Conservation (phyloP, 345 rosid genomes). For the Salix udensis region DNA sequence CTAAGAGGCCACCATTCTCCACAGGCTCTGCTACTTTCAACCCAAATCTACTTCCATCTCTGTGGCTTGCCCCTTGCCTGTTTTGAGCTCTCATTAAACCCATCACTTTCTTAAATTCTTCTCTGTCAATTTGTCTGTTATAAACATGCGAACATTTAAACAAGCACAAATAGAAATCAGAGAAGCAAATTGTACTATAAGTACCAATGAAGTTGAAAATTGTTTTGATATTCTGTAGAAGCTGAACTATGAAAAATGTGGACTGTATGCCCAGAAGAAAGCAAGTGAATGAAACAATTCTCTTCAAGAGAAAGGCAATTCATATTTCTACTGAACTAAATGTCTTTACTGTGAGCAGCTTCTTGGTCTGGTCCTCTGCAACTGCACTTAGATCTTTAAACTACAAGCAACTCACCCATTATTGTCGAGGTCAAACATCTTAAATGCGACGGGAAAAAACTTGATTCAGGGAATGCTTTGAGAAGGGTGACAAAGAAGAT, state of each 20-base stretch:
- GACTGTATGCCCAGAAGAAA: not conserved
- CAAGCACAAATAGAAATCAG: not conserved
- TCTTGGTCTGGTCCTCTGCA: no score
- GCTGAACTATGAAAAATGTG: not conserved
- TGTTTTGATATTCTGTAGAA: not conserved
- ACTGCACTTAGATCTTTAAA: not conserved
- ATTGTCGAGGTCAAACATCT: slow-evolving; percentile 29
- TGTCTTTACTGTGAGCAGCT: no score
- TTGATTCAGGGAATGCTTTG: slow-evolving; percentile 32
- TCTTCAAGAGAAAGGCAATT: no score
- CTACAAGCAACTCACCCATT: slow-evolving; percentile 15
- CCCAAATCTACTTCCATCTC: slow-evolving; percentile 19
- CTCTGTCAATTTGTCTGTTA: slow-evolving; percentile 23
- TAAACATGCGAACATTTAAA: not conserved
- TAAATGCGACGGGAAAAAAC: slow-evolving; percentile 28
- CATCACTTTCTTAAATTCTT: slow-evolving; percentile 29
- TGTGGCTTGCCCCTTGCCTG: slow-evolving; percentile 21
- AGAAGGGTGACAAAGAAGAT: slow-evolving; percentile 28
- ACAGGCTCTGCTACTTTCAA: slow-evolving; percentile 14
- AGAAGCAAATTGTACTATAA: no score
- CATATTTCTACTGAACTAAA: no score
- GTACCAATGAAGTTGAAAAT: not conserved
- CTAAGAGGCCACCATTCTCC: slow-evolving; percentile 27
- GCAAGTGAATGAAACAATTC: not conserved
- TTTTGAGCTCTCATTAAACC: slow-evolving; percentile 28